Conservation (phyloP, 306 rosid genomes). For the Nissolia schottii region DNA sequence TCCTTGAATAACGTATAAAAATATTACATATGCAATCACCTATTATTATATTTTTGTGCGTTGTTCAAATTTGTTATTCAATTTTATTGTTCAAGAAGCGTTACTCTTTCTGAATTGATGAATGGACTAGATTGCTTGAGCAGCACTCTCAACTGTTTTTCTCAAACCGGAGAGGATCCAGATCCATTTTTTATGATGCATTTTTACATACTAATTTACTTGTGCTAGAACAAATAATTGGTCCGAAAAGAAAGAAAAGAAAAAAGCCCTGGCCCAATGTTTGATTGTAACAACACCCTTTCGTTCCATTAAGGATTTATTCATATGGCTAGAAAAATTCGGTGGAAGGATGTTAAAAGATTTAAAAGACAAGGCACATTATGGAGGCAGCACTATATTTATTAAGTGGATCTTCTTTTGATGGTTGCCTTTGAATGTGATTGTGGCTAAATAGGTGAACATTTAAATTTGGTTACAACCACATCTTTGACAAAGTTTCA, state of each 20-base stretch:
- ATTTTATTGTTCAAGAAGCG: too few species aligned
- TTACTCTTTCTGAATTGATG: too few species aligned
- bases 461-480: slow-evolving; percentile 24
- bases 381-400: slow-evolving; percentile 27
- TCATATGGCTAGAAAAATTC: neutral
- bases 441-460: neutral
- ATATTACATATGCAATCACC: too few species aligned
- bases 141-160: too few species aligned
- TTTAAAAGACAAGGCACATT: slow-evolving; percentile 24
- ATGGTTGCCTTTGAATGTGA: slow-evolving; percentile 30
- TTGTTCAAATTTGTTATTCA: too few species aligned
- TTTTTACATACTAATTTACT: neutral
- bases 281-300: neutral
- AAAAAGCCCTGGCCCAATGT: neutral
- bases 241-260: neutral
- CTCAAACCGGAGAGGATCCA: too few species aligned
- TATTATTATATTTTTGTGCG: too few species aligned
- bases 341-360: slow-evolving; percentile 12
- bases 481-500: slow-evolving; percentile 25
- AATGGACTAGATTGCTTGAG: too few species aligned
- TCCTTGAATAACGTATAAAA: too few species aligned
- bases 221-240: too few species aligned
- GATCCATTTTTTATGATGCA: too few species aligned
- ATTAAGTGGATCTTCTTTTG: slow-evolving; percentile 32
- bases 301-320: neutral